A percentile compares a stretch with the other conserved stretches of the same genome.
These are phyloP conservation scores for Trifolium dubium DNA, from an alignment of 306 rosid genomes.

Conservation along the genomic window DNA sequence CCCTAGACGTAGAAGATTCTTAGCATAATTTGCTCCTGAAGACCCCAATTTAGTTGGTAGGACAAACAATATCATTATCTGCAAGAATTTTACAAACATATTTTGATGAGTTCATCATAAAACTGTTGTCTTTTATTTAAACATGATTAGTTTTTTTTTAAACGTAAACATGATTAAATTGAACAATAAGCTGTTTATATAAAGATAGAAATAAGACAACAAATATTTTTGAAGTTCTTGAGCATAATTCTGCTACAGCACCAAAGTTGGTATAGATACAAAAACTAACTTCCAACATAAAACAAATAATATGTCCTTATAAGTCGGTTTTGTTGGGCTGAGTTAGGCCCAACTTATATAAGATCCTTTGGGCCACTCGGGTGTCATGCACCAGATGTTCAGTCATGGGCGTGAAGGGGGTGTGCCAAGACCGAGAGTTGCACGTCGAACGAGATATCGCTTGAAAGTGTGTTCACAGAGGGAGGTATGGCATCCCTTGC, in stretches of 20 bases:
- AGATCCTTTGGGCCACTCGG: too few relatives aligned
- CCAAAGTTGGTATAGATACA: not conserved
- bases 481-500: not conserved
- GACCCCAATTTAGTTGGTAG: conserved; percentile 54
- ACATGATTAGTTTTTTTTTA: too few relatives aligned
- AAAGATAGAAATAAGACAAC: not conserved
- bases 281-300: not conserved
- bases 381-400: too few relatives aligned
- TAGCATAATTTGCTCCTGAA: conserved; percentile 80
- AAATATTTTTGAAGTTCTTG: not conserved
- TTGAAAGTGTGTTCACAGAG: too few relatives aligned
- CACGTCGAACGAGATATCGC: too few relatives aligned
- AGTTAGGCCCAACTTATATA: too few relatives aligned
- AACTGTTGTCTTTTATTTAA: not conserved
- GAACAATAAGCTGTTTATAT: too few relatives aligned
- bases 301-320: not conserved
- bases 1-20: conserved; percentile 68
- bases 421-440: too few relatives aligned
- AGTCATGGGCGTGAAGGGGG: too few relatives aligned
- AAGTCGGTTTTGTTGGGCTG: not conserved
- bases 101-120: conserved; percentile 14
- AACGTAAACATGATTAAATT: not conserved
- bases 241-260: not conserved
- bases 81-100: conserved; percentile 43
- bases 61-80: conserved; percentile 66